These are phyloP conservation scores for Colletotrichum sp. DNA, from an alignment of 2,329 filamentous ascomycete genomes.

Conservation along the genomic window DNA sequence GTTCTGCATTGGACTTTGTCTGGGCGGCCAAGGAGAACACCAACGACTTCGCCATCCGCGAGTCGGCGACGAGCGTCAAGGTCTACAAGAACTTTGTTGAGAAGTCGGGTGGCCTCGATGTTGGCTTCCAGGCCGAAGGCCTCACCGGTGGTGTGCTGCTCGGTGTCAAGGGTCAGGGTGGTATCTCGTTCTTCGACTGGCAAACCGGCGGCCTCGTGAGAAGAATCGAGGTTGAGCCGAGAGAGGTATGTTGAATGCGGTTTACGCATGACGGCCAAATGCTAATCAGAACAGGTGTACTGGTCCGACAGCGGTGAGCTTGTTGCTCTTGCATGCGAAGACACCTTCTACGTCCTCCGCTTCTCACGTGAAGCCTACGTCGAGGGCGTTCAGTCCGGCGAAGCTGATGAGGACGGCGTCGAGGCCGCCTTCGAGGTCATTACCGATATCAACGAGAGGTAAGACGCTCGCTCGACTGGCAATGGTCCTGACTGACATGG, in stretches of 20 bases:
- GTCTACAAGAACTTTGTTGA: slow-evolving; percentile 98
- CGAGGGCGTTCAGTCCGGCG: slow-evolving; percentile 79
- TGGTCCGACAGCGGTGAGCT: slow-evolving; percentile 98
- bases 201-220: slow-evolving; percentile 85
- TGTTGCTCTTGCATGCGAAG: slow-evolving; percentile 90
- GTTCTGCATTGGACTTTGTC: slow-evolving; percentile 92
- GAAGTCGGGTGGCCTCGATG: slow-evolving; percentile 84
- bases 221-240: slow-evolving; percentile 82
- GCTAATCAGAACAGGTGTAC: slow-evolving; percentile 69
- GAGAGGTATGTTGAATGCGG: slow-evolving; percentile 37
- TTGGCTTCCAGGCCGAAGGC: slow-evolving; percentile 94
- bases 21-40: slow-evolving; percentile 98
- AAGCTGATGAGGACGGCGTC: slow-evolving; percentile 88
- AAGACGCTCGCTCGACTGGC: slow-evolving; percentile 26
- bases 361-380: slow-evolving; percentile 90
- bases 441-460: slow-evolving; percentile 92
- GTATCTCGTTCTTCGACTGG: slow-evolving; percentile 97
- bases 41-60: slow-evolving; percentile 97
- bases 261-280: too few species aligned
- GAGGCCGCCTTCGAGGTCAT: slow-evolving; percentile 96
- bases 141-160: slow-evolving; percentile 87
- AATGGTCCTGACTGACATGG: slow-evolving; percentile 26
- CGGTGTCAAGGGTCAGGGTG: slow-evolving; percentile 93
- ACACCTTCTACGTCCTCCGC: slow-evolving; percentile 91
- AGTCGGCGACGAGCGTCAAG: slow-evolving; percentile 93